These are phyloP conservation scores for Hibiscus tridactylites DNA, from an alignment of 345 rosid species.

Conservation along the genomic window DNA sequence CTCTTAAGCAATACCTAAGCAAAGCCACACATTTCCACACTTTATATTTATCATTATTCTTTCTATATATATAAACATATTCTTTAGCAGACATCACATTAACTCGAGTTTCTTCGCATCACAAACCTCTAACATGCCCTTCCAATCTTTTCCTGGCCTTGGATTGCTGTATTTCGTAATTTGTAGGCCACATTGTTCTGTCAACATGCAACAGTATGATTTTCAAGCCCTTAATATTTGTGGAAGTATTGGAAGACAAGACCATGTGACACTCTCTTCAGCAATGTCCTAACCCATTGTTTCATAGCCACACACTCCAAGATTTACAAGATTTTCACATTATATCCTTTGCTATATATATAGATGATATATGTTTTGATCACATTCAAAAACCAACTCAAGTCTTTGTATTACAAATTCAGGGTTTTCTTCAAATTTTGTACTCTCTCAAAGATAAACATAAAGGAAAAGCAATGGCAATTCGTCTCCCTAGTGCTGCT, in stretches of 20 bases:
- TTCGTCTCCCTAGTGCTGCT: slow-evolving; percentile 13
- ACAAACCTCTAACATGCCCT: background rate
- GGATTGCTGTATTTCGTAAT: background rate
- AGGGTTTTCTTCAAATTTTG: background rate
- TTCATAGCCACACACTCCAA: background rate
- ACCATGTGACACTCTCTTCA: slow-evolving; percentile 2
- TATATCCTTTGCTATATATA: background rate
- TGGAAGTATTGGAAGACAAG: background rate
- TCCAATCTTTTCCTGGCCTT: background rate
- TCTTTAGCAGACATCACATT: no score
- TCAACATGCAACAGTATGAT: background rate
- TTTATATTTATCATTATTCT: background rate
- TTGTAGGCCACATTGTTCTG: background rate
- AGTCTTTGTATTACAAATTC: background rate
- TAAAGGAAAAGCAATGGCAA: slow-evolving; percentile 11
- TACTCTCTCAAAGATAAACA: background rate
- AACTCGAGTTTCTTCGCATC: no score
- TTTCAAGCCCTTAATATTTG: background rate
- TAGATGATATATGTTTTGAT: background rate
- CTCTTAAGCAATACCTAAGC: background rate
- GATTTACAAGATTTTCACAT: background rate
- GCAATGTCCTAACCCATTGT: background rate
- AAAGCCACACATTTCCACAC: background rate
- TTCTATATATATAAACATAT: no score
- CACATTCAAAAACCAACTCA: background rate